Conservation (phyloP, 208 protist genomes). For the Blechomonas ayalai region DNA sequence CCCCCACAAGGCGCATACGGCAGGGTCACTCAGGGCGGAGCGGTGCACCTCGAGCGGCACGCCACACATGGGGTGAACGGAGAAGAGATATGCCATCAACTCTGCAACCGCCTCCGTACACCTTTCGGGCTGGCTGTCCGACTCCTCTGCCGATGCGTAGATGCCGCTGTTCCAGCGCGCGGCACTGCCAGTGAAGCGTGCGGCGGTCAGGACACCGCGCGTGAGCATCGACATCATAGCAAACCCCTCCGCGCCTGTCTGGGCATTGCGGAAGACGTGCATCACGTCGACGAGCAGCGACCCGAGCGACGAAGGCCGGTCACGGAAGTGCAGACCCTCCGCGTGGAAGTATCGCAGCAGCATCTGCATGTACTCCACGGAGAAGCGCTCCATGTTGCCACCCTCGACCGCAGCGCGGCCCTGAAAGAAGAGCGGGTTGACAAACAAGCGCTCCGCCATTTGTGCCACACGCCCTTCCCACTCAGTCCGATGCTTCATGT, state of each 20-base stretch:
- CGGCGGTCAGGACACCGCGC: slow-evolving; percentile 46
- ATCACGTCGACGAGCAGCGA: slow-evolving; percentile 69
- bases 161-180: slow-evolving; percentile 28
- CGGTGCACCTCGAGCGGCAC: slow-evolving; percentile 83
- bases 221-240: slow-evolving; percentile 75
- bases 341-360: slow-evolving; percentile 69
- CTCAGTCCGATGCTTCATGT: slow-evolving; percentile 33
- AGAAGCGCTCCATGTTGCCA: slow-evolving; percentile 72
- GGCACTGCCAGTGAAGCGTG: slow-evolving; percentile 30
- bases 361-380: slow-evolving; percentile 68
- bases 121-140: slow-evolving; percentile 1
- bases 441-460: slow-evolving; percentile 66
- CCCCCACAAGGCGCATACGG: slow-evolving; percentile 49
- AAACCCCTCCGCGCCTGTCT: slow-evolving; percentile 69
- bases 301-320: slow-evolving; percentile 71
- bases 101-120: slow-evolving; percentile 54
- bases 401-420: slow-evolving; percentile 47
- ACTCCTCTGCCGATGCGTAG: slow-evolving; percentile 5
- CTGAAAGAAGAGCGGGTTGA: slow-evolving; percentile 82
- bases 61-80: slow-evolving; percentile 56
- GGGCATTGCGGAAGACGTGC: slow-evolving; percentile 75
- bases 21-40: slow-evolving; percentile 70
- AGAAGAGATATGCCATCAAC: slow-evolving; percentile 75
- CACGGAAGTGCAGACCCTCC: slow-evolving; percentile 73
- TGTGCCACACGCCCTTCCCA: slow-evolving; percentile 36